A percentile compares a stretch with the other conserved stretches of the same genome.
Conservation (phyloP, 441 rosid genomes). For the Syzygium syzygioides region DNA sequence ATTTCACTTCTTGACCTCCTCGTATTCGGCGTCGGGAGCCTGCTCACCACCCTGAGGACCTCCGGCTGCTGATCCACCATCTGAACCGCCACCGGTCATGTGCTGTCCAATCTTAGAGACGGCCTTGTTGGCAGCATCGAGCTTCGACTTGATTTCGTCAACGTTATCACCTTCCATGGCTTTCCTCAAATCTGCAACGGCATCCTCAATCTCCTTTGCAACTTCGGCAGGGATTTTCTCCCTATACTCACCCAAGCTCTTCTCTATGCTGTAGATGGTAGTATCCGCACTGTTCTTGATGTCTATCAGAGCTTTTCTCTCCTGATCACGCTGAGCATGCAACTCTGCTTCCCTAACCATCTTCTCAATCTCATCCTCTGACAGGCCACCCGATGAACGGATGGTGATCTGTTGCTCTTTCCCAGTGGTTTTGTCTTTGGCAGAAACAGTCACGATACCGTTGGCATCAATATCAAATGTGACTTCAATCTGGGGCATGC, state of each 20-base stretch:
- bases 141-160: constrained; percentile 71
- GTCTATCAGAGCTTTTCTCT: constrained; percentile 72
- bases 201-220: constrained; percentile 72
- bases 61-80: constrained; percentile 47
- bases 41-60: constrained; percentile 67
- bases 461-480: constrained; percentile 95
- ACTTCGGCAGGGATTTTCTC: constrained; percentile 77
- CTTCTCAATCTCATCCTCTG: constrained; percentile 86
- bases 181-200: constrained; percentile 53
- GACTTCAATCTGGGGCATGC: constrained; percentile 91
- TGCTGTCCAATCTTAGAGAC: constrained; percentile 92
- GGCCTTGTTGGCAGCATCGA: constrained; percentile 79
- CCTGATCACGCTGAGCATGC: constrained; percentile 80
- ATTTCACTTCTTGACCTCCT: constrained; percentile 85
- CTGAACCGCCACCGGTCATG: constrained; percentile 61
- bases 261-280: constrained; percentile 77
- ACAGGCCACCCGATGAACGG: constrained; percentile 87
- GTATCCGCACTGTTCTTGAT: constrained; percentile 77
- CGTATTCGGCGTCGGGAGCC: constrained; percentile 86
- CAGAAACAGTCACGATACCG: constrained; percentile 92
- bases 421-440: constrained; percentile 87
- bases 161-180: constrained; percentile 55
- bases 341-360: constrained; percentile 92
- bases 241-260: constrained; percentile 75
- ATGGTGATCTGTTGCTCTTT: constrained; percentile 96